A percentile compares a stretch with the other conserved stretches of the same genome.
These are phyloP conservation scores for Orbilia brochopaga DNA, from an alignment of 2,329 filamentous ascomycete genomes.

Conservation along the genomic window DNA sequence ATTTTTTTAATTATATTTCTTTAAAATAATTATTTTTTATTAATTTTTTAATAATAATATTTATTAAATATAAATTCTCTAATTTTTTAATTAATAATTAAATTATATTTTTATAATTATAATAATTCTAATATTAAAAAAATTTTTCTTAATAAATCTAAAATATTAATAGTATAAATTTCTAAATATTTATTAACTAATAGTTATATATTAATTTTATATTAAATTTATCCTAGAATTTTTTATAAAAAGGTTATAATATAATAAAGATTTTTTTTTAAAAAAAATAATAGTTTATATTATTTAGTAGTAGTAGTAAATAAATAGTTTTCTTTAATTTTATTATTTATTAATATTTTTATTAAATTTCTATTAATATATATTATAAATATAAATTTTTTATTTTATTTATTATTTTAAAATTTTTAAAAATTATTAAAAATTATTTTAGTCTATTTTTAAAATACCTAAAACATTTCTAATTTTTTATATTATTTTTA, in stretches of 20 bases:
- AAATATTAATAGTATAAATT: not conserved
- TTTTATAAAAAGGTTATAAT: not conserved
- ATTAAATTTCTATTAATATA: too few species aligned
- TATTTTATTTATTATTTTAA: too few species aligned
- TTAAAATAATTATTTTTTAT: not conserved
- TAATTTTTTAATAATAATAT: not conserved
- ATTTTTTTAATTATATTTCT: not conserved
- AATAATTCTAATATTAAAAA: not conserved
- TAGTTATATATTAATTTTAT: not conserved
- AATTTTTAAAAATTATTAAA: too few species aligned
- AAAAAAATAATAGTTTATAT: not conserved
- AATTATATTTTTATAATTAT: too few species aligned
- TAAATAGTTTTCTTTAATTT: not conserved
- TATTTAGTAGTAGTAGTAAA: not conserved
- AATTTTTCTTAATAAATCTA: not conserved
- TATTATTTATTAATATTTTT: too few species aligned
- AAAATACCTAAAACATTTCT: too few species aligned
- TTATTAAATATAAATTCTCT: not conserved
- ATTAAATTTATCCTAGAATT: not conserved
- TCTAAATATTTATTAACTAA: not conserved
- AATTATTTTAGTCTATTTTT: too few species aligned
- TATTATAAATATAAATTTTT: too few species aligned
- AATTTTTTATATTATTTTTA: not conserved
- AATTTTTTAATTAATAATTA: not conserved
- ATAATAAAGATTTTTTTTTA: not conserved